Evolutionary conservation across 306 rosid species (phyloP).

Genomic region (Prunus mume): DNA sequence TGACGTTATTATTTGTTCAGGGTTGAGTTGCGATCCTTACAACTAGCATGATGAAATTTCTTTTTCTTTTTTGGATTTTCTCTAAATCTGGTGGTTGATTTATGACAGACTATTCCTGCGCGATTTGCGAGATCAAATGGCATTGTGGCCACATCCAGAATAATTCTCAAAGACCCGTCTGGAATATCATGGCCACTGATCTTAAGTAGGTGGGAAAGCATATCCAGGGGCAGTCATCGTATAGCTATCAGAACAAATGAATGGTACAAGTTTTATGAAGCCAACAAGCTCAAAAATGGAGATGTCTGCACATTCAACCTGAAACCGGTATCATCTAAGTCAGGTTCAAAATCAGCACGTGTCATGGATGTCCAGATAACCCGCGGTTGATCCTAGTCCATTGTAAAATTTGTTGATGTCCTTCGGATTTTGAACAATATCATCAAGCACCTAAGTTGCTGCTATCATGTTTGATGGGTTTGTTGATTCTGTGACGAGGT

Average conservation of each 20-base stretch:
- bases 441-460: no score
- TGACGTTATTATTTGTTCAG: no score
- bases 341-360: not conserved
- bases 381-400: not conserved
- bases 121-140: not conserved
- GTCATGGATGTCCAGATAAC: not conserved
- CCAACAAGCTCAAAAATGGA: not conserved
- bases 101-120: not conserved
- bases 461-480: no score
- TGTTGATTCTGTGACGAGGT: no score
- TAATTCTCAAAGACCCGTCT: not conserved
- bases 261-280: not conserved
- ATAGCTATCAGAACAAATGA: not conserved
- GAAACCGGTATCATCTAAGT: not conserved
- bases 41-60: not conserved
- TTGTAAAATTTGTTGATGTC: no score
- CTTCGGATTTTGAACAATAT: no score
- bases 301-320: not conserved
- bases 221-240: not conserved
- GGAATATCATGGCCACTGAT: not conserved
- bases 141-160: not conserved
- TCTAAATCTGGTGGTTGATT: not conserved
- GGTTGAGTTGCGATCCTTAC: not conserved
- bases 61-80: not conserved
- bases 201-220: not conserved